Base-by-base conservation (phyloP, 2,329 filamentous ascomycete genomes). In the Hypoxylon sp. region DNA sequence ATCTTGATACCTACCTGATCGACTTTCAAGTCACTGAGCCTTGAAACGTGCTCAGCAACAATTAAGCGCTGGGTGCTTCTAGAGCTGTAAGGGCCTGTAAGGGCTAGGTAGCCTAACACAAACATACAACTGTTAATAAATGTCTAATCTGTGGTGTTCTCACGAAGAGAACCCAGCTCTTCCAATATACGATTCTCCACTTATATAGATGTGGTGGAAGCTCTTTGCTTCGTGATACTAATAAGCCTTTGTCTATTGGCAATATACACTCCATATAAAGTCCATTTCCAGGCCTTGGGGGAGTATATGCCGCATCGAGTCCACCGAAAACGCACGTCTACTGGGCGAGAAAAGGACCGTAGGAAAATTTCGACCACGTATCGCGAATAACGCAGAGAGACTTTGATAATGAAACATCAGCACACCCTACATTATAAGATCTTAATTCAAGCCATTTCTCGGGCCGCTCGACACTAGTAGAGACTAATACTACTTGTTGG, bases 1-100 rank as follows among this genome's bases (percentile, higher is more conserved):
- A 60, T 47, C 55, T 56, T 61, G 29, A 50, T 39, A 44, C 54
- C 5, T 42, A 17, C 8, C 37, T 46, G 60, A 70, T 56, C 39
- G 29, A 54, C 26, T 50, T 11, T 63, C 63, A 31, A 46, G 10
- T 39, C 39, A 62, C 17, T 42, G 26, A 50, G 55, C 35, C 24
- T 59, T 57, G 42, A 60, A 58, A 59, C 55, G 48, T 48, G 33
- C 44, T 50, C 44, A 37, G n/a, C 37, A 56, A 19, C 26, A 46
- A 56, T 17, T 56, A 47, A 47, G 46, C 53, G 46, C 26, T 47
- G 11, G 29, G 19, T 31, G 39, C 26, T 19, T 44, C 24, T 46
- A 26, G 46, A 55, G 8, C 37, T 42, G 37, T 46, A 55, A 19
- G 53, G 39, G 26, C 24, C 5, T n/a, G n/a, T n/a, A n/a, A n/a